Base-by-base conservation (phyloP, 2,329 filamentous ascomycete species). In the Botrytis galanthina region DNA sequence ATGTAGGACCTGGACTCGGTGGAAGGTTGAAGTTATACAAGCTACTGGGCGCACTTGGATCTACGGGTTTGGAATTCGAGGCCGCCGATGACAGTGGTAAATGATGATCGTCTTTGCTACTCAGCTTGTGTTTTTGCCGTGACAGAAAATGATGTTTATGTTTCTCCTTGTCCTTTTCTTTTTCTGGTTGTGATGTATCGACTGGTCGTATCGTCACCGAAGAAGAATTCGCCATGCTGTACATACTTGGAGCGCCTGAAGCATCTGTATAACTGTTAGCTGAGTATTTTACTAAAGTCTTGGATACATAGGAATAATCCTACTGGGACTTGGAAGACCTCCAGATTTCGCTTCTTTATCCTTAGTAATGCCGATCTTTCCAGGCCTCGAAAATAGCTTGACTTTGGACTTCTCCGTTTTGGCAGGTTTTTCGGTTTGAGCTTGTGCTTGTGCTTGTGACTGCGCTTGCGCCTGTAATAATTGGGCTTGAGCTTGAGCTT, bases 101-200 rank as follows among this genome's bases (percentile, higher is more conserved):
- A 77, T 91, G 87, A 75, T 89, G 90, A 74, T 94, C 92, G 76
- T 93, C 91, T 82, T 91, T 92, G 78, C 88, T 87, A 76, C 87
- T 90, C 73, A 93, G 84, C 81, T 94, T 95, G 79, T 94, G 88
- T 80, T 94, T 95, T 80, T 93, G 92, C 57, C 93, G 86, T 12
- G 92, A 93, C 71, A 95, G 81, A 77, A 95, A 95, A 79, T 95
- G 90, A 78, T 94, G 93, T 77, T 92, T 92, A 83, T 92, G 92
- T 82, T 92, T 93, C 74, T 92, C 90, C 78, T 91, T 91, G 48
- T 87, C 87, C 75, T 85, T 83, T 72, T 81, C 86, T 75, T 87
- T 87, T 74, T 85, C 81, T n/a, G 76, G 73, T 9, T 84, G 82
- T 42, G 83, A 79, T 39, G 85, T 83, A 61, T 92, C 89, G 18